Conservation (phyloP, 1,139 yeast genomes). For the Geotrichum candidum region DNA sequence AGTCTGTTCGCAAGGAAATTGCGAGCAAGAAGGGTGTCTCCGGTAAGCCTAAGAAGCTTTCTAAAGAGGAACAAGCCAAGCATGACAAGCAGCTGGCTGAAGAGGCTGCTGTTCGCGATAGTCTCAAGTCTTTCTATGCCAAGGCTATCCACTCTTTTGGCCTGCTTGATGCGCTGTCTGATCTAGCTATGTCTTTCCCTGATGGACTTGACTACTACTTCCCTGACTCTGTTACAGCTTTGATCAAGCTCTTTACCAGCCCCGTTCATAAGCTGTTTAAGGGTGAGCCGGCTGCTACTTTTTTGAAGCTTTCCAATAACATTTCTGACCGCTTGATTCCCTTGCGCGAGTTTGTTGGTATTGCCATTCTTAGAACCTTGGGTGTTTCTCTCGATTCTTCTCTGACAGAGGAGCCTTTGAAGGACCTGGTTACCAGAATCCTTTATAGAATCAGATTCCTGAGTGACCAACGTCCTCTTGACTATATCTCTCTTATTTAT, state of each 20-base stretch:
- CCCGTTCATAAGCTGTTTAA: conserved; percentile 32
- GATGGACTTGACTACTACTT: conserved; percentile 74
- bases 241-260: conserved; percentile 41
- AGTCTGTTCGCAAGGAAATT: conserved; percentile 66
- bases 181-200: conserved; percentile 47
- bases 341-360: conserved; percentile 52
- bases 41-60: conserved; percentile 45
- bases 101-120: conserved; percentile 51
- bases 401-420: conserved; percentile 47
- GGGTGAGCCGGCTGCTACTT: conserved; percentile 30
- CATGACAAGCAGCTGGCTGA: conserved; percentile 56
- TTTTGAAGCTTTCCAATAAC: conserved; percentile 31
- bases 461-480: conserved; percentile 68
- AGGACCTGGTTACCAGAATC: conserved; percentile 54
- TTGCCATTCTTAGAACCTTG: conserved; percentile 55
- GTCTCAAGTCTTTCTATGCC: conserved; percentile 40
- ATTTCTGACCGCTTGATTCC: conserved; percentile 46
- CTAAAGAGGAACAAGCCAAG: conserved; percentile 67
- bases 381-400: conserved; percentile 28
- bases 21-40: conserved; percentile 44
- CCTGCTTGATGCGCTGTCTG: conserved; percentile 49
- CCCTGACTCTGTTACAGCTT: conserved; percentile 50
- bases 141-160: conserved; percentile 47
- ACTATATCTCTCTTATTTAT: conserved; percentile 62
- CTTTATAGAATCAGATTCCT: conserved; percentile 71